Percentiles rank a stretch among this genome's conserved stretches.
phyloP scores from a whole-genome alignment of 805 yeast species.

The Grigorovia yakushimaensis region DNA sequence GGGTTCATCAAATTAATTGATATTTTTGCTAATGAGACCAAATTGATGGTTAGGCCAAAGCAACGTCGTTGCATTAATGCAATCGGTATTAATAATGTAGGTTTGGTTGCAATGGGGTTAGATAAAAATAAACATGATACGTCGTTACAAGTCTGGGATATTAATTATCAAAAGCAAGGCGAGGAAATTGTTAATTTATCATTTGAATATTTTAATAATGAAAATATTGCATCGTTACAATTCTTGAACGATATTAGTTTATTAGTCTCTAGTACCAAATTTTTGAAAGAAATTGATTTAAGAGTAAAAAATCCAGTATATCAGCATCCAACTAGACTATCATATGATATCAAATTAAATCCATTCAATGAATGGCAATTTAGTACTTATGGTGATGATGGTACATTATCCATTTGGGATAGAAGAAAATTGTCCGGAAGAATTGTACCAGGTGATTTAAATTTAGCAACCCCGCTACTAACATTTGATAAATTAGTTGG shows the following conservation, averaged over 20 bases:
- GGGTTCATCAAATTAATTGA: constrained; percentile 61
- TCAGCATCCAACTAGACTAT: constrained; percentile 68
- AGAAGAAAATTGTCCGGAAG: constrained; percentile 44
- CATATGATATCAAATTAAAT: constrained; percentile 58
- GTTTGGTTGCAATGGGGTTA: constrained; percentile 65
- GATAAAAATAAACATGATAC: constrained; percentile 71
- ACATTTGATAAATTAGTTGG: constrained; percentile 51
- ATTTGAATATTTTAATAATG: constrained; percentile 56
- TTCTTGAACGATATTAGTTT: constrained; percentile 57
- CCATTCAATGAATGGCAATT: constrained; percentile 59
- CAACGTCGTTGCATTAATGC: constrained; percentile 70
- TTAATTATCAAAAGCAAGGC: constrained; percentile 46
- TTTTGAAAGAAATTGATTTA: constrained; percentile 67
- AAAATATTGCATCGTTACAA: constrained; percentile 57
- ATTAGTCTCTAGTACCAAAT: constrained; percentile 67
- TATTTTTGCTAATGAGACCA: constrained; percentile 28
- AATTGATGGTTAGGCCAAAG: constrained; percentile 38
- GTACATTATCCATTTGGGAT: constrained; percentile 77
- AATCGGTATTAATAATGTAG: constrained; percentile 54
- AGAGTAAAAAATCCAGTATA: constrained; percentile 54
- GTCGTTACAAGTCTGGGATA: constrained; percentile 73
- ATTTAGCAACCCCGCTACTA: constrained; percentile 45
- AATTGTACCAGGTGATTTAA: constrained; percentile 16
- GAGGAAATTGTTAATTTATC: constrained; percentile 47
- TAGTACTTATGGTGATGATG: constrained; percentile 73